Conservation (phyloP, 192 early-diverging fungal genomes). For the Backusella parvicylindrica region DNA sequence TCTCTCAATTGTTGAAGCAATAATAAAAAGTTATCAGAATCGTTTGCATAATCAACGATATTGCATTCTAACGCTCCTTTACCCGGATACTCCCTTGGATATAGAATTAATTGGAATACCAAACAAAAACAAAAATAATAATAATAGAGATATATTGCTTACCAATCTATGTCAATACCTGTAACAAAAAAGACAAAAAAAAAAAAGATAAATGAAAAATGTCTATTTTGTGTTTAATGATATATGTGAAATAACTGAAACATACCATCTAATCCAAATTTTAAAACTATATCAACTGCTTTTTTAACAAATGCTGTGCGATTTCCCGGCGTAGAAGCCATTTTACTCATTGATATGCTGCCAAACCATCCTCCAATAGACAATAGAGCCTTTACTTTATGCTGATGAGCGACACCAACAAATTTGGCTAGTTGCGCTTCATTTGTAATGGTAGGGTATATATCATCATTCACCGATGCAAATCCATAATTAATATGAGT, state of each 20-base stretch:
- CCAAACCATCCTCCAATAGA: constrained; percentile 5
- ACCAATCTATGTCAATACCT: constrained; percentile 4
- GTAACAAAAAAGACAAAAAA: not conserved
- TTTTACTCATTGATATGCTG: not conserved
- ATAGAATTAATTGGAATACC: not conserved
- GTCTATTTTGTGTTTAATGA: no score
- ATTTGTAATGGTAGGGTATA: not conserved
- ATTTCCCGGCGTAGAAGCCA: constrained; percentile 1
- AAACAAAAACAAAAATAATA: not conserved
- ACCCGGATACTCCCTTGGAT: constrained; percentile 1
- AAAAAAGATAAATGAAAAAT: not conserved
- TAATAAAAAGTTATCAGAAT: constrained; percentile 5
- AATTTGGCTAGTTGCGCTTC: not conserved
- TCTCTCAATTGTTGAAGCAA: not conserved
- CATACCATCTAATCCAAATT: constrained; percentile 2
- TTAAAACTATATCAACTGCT: not conserved
- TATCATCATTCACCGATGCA: not conserved
- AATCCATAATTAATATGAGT: constrained; percentile 5
- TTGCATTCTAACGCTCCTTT: constrained; percentile 6
- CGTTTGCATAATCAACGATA: not conserved
- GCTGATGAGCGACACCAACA: not conserved
- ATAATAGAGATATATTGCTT: not conserved
- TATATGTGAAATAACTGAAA: not conserved
- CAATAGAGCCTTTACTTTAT: not conserved
- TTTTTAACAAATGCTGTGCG: not conserved